These are phyloP conservation scores for Thymus mandschuricus DNA, from an alignment of 257 asterid genomes.

Conservation along the genomic window DNA sequence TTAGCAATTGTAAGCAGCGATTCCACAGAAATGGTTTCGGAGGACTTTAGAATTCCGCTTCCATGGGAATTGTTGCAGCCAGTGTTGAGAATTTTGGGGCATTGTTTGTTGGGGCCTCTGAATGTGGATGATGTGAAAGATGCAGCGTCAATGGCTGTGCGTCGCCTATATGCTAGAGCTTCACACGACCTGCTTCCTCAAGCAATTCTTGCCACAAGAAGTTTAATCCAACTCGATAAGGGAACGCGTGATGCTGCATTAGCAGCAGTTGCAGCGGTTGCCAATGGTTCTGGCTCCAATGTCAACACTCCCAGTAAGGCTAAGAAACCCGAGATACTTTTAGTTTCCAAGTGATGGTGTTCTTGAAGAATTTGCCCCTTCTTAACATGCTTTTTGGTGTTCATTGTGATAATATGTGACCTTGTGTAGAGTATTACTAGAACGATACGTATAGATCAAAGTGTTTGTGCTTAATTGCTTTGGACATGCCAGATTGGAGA, in stretches of 20 bases:
- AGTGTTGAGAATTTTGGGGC: constrained; percentile 82
- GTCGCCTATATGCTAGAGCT: constrained; percentile 86
- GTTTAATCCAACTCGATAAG: constrained; percentile 84
- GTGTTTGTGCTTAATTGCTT: constrained; percentile 34
- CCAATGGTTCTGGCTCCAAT: constrained; percentile 59
- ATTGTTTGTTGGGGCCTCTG: constrained; percentile 91
- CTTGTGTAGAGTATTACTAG: constrained; percentile 38
- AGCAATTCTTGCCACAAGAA: constrained; percentile 88
- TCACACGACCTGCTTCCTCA: constrained; percentile 88
- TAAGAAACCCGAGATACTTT: constrained; percentile 90
- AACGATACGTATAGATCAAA: constrained; percentile 27
- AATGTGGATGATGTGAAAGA: constrained; percentile 72
- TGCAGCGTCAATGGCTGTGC: constrained; percentile 75
- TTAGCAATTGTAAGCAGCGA: constrained; percentile 38
- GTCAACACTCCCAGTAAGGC: constrained; percentile 93
- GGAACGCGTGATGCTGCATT: constrained; percentile 71
- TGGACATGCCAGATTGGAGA: constrained; percentile 35
- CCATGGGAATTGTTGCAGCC: constrained; percentile 97
- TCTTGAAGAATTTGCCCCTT: constrained; percentile 22
- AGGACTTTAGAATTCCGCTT: constrained; percentile 75
- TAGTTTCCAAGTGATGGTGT: constrained; percentile 81
- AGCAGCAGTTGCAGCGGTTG: constrained; percentile 46
- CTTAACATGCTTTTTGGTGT: constrained; percentile 27
- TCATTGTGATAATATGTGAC: constrained; percentile 41
- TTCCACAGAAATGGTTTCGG: constrained; percentile 24